Base-by-base conservation (phyloP, 768 basidiomycete genomes). In the Dentipellis sp. region DNA sequence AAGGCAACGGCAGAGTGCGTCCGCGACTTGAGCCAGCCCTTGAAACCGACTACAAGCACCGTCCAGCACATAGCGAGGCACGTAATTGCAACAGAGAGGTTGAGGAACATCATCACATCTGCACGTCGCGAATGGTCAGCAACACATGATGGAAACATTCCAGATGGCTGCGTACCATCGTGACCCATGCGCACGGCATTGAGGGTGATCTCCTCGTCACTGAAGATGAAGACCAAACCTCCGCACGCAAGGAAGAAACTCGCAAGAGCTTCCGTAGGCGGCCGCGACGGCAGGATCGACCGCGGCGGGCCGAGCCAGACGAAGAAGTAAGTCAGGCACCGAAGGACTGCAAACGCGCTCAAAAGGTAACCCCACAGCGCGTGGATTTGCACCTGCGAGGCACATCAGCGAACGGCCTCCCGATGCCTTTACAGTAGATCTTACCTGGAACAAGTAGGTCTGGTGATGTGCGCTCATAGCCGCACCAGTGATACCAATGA, bases 381-480 rank as follows among this genome's bases (percentile, higher is more conserved):
- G 69, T 98, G 95, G 52, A 97, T 88, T 67, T 93, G 83, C 40
- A 97, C 92, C 80, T 89, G 59, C 22, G 16, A 29, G 12, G 10
- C 2, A 17, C 14, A 21, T 61, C 5, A 42, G 46, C 17, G 16
- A 36, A 55, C 19, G 17, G 35, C 14, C 21, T 23, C 21, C 12
- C 48, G 48, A 11, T 12, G 19, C 21, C 10, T 14, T 19, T 14
- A n/a, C 36, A 36, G 10, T 3, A 6, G 14, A 17, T 53, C 67
- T 42, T 60, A 79, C 84, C 71, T 90, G 90, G 74, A 97, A 97
- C n/a, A 89, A 70, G 71, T 95, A 97, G 1, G 80, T 79, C 69
- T 97, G 94, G 54, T 81, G 78, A 68, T 98, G 95, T 0, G 92
- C 91, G 11, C 87, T 80, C 95, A 97, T 97, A 2, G 91, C 94